Base-by-base conservation (phyloP, 2,329 filamentous ascomycete species). In the Endothia cerciana region DNA sequence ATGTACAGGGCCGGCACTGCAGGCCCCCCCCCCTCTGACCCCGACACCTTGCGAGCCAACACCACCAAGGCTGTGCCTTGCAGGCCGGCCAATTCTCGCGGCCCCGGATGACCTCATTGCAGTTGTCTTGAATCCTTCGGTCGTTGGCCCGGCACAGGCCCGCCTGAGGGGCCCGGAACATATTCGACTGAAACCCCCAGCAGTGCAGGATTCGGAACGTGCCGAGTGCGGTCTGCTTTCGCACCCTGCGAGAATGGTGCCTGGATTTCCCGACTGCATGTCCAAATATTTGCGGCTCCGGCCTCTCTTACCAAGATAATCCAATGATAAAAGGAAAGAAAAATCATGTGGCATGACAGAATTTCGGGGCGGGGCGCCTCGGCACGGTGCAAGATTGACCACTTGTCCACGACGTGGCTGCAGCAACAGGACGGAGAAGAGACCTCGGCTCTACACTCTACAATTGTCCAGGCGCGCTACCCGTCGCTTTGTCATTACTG, bases 71-170 rank as follows among this genome's bases (percentile, higher is more conserved):
- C 47, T 51, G 13, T 51, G 22, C 47, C 25, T 30, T 30, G 47
- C 47, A 51, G 25, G 22, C 25, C 25, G 47, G 47, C 47, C 47
- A 25, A 22, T 7, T 30, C 30, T 36, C 30, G 25, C 13, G 47
- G 22, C 51, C 30, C 51, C 30, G 19, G 17, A 55, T 55, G 30
- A 55, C 17, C 51, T 55, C 51, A 55, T 36, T 55, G 17, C 28
- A 22, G 19, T 11, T 30, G 17, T 55, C 51, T 55, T 19, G 19
- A 22, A 36, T 55, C 51, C 51, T 55, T 51, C 25, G 22, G 22
- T 51, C 47, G 25, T 17, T 4, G 47, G 13, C 47, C 47, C 13
- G 25, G 13, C 25, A 51, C 47, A 51, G 22, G 47, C 47, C 47
- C 45, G 45, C 45, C 13, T 6, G 15, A 10, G 25, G 45, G 11